These are phyloP conservation scores for Tulasnella sp. DNA, from an alignment of 768 basidiomycete species.

Conservation along the genomic window DNA sequence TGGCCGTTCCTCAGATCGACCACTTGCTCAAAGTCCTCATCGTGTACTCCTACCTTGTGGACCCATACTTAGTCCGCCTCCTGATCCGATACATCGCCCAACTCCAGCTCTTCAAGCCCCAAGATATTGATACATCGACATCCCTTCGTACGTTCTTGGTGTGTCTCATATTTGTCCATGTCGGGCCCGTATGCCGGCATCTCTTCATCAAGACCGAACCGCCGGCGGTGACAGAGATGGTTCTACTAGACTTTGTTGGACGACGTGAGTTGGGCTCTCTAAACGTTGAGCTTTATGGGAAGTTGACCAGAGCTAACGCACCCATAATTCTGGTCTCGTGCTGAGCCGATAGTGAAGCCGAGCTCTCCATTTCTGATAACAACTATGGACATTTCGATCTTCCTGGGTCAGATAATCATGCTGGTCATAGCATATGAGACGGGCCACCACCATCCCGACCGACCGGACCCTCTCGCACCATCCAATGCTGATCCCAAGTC, in stretches of 20 bases:
- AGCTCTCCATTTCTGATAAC: not conserved
- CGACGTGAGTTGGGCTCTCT: conserved; percentile 3
- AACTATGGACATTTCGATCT: conserved; percentile 14
- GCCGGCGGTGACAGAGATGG: not conserved
- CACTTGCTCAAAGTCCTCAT: conserved; percentile 16
- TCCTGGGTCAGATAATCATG: conserved; percentile 16
- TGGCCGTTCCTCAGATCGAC: conserved; percentile 9
- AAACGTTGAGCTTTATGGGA: not conserved
- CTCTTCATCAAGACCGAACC: not conserved
- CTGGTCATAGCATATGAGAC: conserved; percentile 18
- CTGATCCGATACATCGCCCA: conserved; percentile 14
- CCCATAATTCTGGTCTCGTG: no score
- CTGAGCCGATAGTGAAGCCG: not conserved
- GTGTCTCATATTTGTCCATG: conserved; percentile 4
- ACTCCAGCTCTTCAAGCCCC: conserved; percentile 11
- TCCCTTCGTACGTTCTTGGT: conserved; percentile 10
- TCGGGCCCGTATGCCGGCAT: conserved; percentile 2
- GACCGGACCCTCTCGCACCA: conserved; percentile 12
- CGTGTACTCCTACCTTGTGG: conserved; percentile 16
- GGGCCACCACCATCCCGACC: conserved; percentile 10
- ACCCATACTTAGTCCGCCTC: conserved; percentile 16
- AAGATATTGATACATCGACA: conserved; percentile 12
- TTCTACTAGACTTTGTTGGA: conserved; percentile 18
- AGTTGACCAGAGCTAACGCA: no score
- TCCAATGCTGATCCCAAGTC: not conserved